phyloP scores from a whole-genome alignment of 257 asterid genomes.

The Asclepias syriaca region DNA sequence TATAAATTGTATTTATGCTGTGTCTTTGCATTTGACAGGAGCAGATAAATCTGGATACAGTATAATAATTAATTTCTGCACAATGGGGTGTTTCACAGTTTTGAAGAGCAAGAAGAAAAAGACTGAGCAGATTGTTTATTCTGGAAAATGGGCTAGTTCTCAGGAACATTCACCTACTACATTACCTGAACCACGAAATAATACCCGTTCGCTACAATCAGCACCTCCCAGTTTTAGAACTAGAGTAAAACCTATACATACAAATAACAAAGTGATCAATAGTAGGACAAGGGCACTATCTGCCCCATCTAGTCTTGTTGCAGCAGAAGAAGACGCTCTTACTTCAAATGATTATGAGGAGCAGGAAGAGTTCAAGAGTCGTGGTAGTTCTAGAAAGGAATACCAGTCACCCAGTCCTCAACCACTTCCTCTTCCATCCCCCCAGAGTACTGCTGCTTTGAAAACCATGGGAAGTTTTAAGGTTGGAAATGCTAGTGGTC shows the following conservation, averaged over 20 bases:
- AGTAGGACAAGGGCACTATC: slow-evolving; percentile 61
- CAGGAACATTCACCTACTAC: slow-evolving; percentile 60
- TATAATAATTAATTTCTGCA: slow-evolving; percentile 17
- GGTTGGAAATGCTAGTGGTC: slow-evolving; percentile 51
- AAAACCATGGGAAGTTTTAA: slow-evolving; percentile 67
- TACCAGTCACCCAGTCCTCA: slow-evolving; percentile 66
- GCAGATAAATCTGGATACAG: slow-evolving; percentile 18
- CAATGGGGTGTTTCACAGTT: slow-evolving; percentile 83
- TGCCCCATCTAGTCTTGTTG: slow-evolving; percentile 74
- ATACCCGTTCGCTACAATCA: slow-evolving; percentile 60
- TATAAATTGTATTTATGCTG: neutral
- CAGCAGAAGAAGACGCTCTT: slow-evolving; percentile 54
- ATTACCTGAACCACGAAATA: slow-evolving; percentile 69
- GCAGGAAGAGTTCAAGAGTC: slow-evolving; percentile 58
- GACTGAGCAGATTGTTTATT: slow-evolving; percentile 37
- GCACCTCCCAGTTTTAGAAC: slow-evolving; percentile 92
- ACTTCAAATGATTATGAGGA: slow-evolving; percentile 55
- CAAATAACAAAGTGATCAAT: slow-evolving; percentile 29
- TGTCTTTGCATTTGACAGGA: slow-evolving; percentile 20
- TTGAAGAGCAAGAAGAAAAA: slow-evolving; percentile 68
- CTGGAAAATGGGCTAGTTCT: slow-evolving; percentile 44
- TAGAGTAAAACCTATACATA: slow-evolving; percentile 50
- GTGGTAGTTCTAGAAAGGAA: slow-evolving; percentile 62
- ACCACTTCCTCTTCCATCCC: slow-evolving; percentile 93
- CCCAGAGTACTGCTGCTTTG: slow-evolving; percentile 43